Base-by-base conservation (phyloP, 2,329 filamentous ascomycete species). In the Sclerotinia trifoliorum region DNA sequence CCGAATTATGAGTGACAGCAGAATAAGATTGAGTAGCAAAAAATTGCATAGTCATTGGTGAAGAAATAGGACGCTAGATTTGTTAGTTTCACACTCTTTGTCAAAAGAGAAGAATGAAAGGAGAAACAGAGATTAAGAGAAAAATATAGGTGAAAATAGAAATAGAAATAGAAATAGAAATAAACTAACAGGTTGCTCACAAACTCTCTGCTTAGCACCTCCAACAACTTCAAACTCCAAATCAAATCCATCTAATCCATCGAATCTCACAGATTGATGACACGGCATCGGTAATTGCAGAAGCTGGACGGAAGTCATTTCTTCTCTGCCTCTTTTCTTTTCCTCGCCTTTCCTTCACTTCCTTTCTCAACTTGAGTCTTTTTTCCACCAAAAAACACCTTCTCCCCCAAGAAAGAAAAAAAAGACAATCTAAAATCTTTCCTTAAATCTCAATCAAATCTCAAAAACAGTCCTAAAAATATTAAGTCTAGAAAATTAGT, bases 171-270 rank as follows among this genome's bases (percentile, higher is more conserved):
- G 5, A 7, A 0, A 13, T 11, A 6, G 13, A n/a, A 15, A 3
- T 11, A 55, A 35, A 56, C 29, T 35, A n/a, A 56, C 54, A 56
- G 54, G 54, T 56, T 56, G 54, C 35, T 35, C 52, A 29, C 52
- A 55, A 19, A 55, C 29, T 10, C 52, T 55, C 29, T 5, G 10
- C 39, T 42, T 11, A 5, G 0, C 13, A 42, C 3, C 13, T 11
- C 13, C 39, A 42, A 13, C 10, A 17, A 13, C 39, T 10, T n/a
- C 54, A n/a, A 35, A 35, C 17, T 19, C n/a, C 10, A 21, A 32
- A 55, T 29, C 35, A 5, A 32, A 21, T 35, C 8, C 21, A 2
- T 35, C 32, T 1, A 32, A 35, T 35, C 8, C 21, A 2, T 35
- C 32, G 0, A 3, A 21, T 7, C 11, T 35, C 29, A 11, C 54